Percentiles rank a stretch among this genome's conserved stretches.
Evolutionary conservation across 2,329 filamentous ascomycete genomes (phyloP).

Genomic region (Fusarium musae): DNA sequence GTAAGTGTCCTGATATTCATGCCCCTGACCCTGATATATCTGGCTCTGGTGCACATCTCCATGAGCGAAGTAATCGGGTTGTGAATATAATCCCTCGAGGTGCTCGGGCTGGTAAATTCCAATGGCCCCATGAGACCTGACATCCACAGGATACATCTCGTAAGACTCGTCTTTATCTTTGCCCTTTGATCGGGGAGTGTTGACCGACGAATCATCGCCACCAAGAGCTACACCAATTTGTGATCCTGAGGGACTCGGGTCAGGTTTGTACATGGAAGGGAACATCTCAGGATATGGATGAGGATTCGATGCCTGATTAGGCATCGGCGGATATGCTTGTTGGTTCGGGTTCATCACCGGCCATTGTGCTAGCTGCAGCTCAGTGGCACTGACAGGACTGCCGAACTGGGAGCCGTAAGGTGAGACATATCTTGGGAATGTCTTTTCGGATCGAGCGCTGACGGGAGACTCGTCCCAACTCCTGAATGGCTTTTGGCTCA

Average conservation of each 20-base stretch:
- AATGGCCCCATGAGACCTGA: not conserved
- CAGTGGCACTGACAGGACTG: slow-evolving; percentile 1
- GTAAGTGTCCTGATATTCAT: not conserved
- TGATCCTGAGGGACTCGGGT: not conserved
- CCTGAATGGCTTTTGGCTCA: slow-evolving; percentile 64
- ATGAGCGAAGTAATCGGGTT: not conserved
- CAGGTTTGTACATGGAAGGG: not conserved
- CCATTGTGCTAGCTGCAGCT: not conserved
- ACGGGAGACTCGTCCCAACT: slow-evolving; percentile 66
- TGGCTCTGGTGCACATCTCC: not conserved
- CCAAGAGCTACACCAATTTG: slow-evolving; percentile 1
- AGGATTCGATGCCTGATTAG: not conserved
- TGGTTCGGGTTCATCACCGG: not conserved
- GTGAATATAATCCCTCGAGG: not conserved
- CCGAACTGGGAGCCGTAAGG: not conserved
- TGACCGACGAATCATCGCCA: not conserved
- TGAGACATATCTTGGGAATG: not conserved
- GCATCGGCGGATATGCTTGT: not conserved
- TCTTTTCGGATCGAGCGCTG: slow-evolving; percentile 46
- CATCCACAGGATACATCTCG: not conserved
- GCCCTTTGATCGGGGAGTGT: not conserved
- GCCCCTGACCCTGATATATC: not conserved
- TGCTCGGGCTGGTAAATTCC: not conserved
- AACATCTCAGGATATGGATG: not conserved
- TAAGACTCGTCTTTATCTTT: not conserved